Evolutionary conservation across 2,329 filamentous ascomycete species (phyloP), one percentile per base, ranked within the genome.

Genomic region (Talaromyces islandicus): DNA sequence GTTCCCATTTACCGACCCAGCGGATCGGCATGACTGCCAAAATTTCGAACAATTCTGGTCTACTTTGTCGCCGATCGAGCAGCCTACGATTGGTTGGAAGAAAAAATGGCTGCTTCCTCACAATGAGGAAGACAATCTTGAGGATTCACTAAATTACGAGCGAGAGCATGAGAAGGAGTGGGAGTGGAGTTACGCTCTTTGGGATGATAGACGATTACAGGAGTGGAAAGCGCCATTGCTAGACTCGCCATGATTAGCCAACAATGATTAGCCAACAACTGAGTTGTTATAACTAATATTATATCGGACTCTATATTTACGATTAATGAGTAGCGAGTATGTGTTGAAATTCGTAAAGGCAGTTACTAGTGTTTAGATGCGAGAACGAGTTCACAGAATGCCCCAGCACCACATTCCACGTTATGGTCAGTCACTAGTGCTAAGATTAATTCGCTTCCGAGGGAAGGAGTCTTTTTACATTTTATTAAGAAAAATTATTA

Each of bases 11-110:
- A 59, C 54, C n/a, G 43, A 54, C 41, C 57, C 51, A 1, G 35
- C 50, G 11, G 57, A 48, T 32, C 57, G 35, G 14, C 21, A 59
- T 24, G 51, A 46, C 11, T 19, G 12, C 11, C 27, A 38, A n/a
- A 52, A 52, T 38, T 59, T 59, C 14, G 35, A 55, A 21, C 27
- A n/a, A 9, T 38, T 54, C n/a, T 59, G 57, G 38, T 29, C 29
- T 12, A 54, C 35, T 5, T 50, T 59, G 5, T 35, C 51, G 4
- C 12, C 51, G 7, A 27, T 58, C 6, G 57, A 54, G 12, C 51
- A 54, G 4, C 57, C 51, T 11, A 54, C n/a, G 27, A 10, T 50
- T 12, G 51, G 25, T 12, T 59, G 38, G 51, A 59, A 54, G 41
- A 54, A 17, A n/a, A 25, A 7, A 38, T 54, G 50, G 35, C n/a